Conservation (phyloP, 2,329 filamentous ascomycete genomes). For the Penicillium sp. region DNA sequence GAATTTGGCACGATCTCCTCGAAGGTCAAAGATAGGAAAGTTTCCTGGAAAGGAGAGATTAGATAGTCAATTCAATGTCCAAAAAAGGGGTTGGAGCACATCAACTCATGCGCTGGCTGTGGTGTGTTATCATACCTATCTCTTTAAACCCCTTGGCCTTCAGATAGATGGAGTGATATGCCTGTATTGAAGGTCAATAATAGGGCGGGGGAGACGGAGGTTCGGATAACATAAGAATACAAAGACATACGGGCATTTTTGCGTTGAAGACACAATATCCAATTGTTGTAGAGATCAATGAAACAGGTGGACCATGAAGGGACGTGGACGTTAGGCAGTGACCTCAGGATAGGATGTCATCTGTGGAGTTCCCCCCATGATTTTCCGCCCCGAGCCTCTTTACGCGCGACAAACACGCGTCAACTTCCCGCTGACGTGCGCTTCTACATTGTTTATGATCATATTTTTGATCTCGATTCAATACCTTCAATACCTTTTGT, state of each 20-base stretch:
- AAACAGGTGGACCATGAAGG: slow-evolving; percentile 1
- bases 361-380: slow-evolving; percentile 28
- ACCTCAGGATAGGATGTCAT: slow-evolving; percentile 26
- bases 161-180: slow-evolving; percentile 97
- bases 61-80: slow-evolving; percentile 12
- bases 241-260: slow-evolving; percentile 49
- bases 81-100: background rate
- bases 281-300: slow-evolving; percentile 4
- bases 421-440: background rate
- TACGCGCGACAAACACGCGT: slow-evolving; percentile 41
- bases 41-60: slow-evolving; percentile 59
- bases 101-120: slow-evolving; percentile 2
- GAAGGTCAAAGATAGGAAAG: slow-evolving; percentile 90
- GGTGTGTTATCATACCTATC: slow-evolving; percentile 51
- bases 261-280: background rate
- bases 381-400: slow-evolving; percentile 45
- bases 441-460: slow-evolving; percentile 7
- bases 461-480: background rate
- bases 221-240: background rate
- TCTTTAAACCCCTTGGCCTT: slow-evolving; percentile 69
- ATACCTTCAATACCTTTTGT: slow-evolving; percentile 19
- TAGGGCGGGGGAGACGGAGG: background rate
- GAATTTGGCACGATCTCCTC: slow-evolving; percentile 93
- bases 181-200: slow-evolving; percentile 52
- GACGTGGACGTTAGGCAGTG: slow-evolving; percentile 15